A percentile compares a stretch with the other conserved stretches of the same genome.
Conservation (phyloP, 345 rosid genomes). For the Erysimum cheiranthoides region DNA sequence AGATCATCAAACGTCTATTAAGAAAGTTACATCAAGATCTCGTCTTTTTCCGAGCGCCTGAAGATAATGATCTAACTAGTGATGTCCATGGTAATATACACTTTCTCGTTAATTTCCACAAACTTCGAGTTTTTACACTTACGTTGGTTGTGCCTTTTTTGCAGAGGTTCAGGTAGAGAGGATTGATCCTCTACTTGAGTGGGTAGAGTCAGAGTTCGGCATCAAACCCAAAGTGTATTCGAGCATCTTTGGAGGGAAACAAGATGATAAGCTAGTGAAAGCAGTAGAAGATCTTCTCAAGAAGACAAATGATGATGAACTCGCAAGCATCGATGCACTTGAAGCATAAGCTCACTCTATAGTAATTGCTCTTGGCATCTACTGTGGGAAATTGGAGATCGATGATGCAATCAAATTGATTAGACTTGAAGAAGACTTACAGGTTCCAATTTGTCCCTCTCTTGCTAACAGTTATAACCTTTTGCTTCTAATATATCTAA, state of each 20-base stretch:
- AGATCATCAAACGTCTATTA: slow-evolving; percentile 64
- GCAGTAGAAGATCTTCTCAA: slow-evolving; percentile 69
- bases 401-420: slow-evolving; percentile 87
- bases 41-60: slow-evolving; percentile 85
- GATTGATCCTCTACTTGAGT: slow-evolving; percentile 82
- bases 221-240: slow-evolving; percentile 75
- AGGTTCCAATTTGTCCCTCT: slow-evolving; percentile 53
- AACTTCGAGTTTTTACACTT: slow-evolving; percentile 4
- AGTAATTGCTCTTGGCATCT: slow-evolving; percentile 69
- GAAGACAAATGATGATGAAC: slow-evolving; percentile 73
- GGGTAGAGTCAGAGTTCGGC: slow-evolving; percentile 88
- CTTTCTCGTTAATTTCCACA: not conserved
- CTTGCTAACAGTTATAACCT: slow-evolving; percentile 13
- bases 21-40: slow-evolving; percentile 81
- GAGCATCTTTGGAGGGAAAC: slow-evolving; percentile 86
- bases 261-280: slow-evolving; percentile 75
- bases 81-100: slow-evolving; percentile 65
- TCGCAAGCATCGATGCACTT: slow-evolving; percentile 89
- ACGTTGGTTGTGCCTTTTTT: slow-evolving; percentile 26
- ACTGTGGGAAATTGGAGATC: slow-evolving; percentile 72
- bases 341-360: slow-evolving; percentile 87
- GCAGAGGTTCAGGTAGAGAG: slow-evolving; percentile 80
- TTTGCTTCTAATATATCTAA: slow-evolving; percentile 19
- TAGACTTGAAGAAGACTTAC: slow-evolving; percentile 96
- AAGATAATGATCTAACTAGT: slow-evolving; percentile 64